Evolutionary conservation across 768 basidiomycete species (phyloP).

Genomic region (Podaxis carcinomalis): DNA sequence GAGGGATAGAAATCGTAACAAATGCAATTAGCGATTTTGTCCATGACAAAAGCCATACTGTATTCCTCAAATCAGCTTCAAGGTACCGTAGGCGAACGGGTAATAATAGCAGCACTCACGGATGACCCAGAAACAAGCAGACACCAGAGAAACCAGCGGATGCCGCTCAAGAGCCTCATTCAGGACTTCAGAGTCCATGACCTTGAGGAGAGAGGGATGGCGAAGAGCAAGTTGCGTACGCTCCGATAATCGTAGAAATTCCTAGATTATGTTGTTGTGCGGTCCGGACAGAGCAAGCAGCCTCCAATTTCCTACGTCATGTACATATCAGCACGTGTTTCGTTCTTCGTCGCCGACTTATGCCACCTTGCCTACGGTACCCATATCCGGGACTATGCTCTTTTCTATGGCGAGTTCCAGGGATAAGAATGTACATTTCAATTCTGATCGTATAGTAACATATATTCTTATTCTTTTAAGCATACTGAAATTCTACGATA

Average conservation of each 20-base stretch:
- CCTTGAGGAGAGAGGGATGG: neutral
- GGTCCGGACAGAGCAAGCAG: neutral
- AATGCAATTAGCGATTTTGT: constrained; percentile 70
- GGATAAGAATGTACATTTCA: neutral
- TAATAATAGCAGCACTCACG: constrained; percentile 41
- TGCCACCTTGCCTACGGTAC: neutral
- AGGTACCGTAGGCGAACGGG: neutral
- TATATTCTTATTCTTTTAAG: neutral
- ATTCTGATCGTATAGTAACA: neutral
- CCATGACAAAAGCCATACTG: constrained; percentile 85
- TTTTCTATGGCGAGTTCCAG: neutral
- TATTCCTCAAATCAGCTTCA: neutral
- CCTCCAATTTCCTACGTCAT: neutral
- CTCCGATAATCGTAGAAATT: constrained; percentile 6
- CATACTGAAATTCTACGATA: neutral
- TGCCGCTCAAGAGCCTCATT: constrained; percentile 43
- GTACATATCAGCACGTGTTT: constrained; percentile 1
- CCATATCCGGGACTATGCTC: neutral
- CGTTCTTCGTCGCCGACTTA: neutral
- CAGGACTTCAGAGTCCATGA: constrained; percentile 35
- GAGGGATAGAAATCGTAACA: constrained; percentile 78
- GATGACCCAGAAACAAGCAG: constrained; percentile 83
- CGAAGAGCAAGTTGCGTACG: constrained; percentile 7
- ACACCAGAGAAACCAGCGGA: constrained; percentile 70
- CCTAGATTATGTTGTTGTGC: neutral